Conservation (phyloP, 768 basidiomycete genomes). For the Tylopilus felleus region DNA sequence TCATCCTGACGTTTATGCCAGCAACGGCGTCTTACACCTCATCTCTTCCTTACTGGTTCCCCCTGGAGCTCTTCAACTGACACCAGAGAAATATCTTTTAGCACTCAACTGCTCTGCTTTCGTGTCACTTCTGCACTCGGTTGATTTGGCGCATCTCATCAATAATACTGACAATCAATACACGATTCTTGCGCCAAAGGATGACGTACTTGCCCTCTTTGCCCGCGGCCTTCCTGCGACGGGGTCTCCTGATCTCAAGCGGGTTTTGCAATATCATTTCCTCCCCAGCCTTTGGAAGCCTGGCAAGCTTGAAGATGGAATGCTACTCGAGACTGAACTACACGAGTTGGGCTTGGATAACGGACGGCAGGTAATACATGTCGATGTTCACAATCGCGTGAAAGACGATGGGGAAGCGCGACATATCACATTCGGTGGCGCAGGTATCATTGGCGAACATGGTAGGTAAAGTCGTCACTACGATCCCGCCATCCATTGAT, state of each 20-base stretch:
- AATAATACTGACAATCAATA: slow-evolving; percentile 65
- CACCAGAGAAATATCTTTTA: slow-evolving; percentile 93
- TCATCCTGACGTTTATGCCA: slow-evolving; percentile 84
- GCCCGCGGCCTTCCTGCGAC: slow-evolving; percentile 54
- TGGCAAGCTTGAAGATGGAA: slow-evolving; percentile 65
- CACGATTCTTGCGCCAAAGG: slow-evolving; percentile 89
- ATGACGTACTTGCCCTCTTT: slow-evolving; percentile 72
- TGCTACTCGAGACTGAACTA: slow-evolving; percentile 78
- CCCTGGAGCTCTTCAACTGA: slow-evolving; percentile 68
- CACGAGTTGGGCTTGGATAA: slow-evolving; percentile 66
- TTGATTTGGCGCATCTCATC: slow-evolving; percentile 65
- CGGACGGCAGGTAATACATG: slow-evolving; percentile 64
- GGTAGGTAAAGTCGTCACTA: slow-evolving; percentile 44
- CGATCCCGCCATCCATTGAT: slow-evolving; percentile 3
- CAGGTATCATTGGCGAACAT: slow-evolving; percentile 70
- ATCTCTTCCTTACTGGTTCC: slow-evolving; percentile 82
- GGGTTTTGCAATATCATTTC: slow-evolving; percentile 84
- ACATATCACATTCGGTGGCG: slow-evolving; percentile 79
- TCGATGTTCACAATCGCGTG: slow-evolving; percentile 56
- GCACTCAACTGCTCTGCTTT: slow-evolving; percentile 90
- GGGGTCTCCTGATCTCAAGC: slow-evolving; percentile 69
- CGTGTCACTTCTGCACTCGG: slow-evolving; percentile 83
- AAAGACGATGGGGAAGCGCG: slow-evolving; percentile 45
- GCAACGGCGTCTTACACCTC: slow-evolving; percentile 93
- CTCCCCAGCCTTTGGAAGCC: slow-evolving; percentile 75